Evolutionary conservation across 345 rosid species (phyloP).

Genomic region (Linum usitatissimum): DNA sequence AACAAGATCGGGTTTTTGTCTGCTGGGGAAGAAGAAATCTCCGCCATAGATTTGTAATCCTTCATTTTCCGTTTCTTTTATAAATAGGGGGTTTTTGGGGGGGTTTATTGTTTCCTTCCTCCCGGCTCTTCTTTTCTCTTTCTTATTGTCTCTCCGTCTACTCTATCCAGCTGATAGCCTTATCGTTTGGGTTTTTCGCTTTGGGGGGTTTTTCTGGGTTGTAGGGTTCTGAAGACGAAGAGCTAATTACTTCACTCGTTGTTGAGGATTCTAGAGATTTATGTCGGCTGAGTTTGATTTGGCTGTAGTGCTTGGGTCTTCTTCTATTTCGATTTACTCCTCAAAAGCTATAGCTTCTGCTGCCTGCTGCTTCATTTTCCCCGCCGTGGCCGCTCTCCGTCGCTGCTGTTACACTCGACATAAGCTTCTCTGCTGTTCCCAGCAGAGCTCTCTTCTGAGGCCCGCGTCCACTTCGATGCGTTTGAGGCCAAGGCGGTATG

Average conservation of each 20-base stretch:
- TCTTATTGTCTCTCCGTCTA: background rate
- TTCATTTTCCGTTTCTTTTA: background rate
- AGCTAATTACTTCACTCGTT: background rate
- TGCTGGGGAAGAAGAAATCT: background rate
- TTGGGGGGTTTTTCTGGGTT: background rate
- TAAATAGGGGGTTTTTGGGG: background rate
- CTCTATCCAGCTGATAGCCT: background rate
- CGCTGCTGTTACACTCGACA: background rate
- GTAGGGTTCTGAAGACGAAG: background rate
- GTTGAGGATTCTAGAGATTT: conserved; percentile 27
- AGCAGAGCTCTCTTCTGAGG: conserved; percentile 44
- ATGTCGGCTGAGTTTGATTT: conserved; percentile 78
- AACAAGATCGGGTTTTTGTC: background rate
- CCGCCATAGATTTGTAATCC: background rate
- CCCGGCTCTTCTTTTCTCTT: background rate
- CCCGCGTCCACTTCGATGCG: conserved; percentile 58
- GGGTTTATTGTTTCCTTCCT: background rate
- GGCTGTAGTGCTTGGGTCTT: conserved; percentile 55
- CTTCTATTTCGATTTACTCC: conserved; percentile 18
- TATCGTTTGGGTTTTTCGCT: background rate
- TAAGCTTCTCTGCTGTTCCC: conserved; percentile 35
- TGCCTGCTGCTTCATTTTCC: background rate
- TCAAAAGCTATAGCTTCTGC: conserved; percentile 1
- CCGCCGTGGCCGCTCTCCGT: conserved; percentile 12
- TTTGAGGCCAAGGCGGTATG: conserved; percentile 59